Conservation (phyloP, 352 stramenopile species). For the Phytophthora syringae region DNA sequence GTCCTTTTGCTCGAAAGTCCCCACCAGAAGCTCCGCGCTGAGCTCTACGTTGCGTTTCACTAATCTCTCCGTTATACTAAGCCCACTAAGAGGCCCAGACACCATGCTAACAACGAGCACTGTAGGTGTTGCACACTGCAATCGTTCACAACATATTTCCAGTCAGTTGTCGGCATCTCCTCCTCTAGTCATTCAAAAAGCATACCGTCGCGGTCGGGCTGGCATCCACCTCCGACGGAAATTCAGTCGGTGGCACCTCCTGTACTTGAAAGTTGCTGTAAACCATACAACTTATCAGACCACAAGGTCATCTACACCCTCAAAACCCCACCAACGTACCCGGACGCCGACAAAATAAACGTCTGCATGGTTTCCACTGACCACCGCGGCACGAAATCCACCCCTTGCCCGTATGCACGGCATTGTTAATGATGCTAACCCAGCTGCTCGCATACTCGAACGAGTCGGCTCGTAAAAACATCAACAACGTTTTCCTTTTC, state of each 20-base stretch:
- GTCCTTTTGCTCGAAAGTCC: constrained; percentile 60
- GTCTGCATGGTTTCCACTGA: constrained; percentile 74
- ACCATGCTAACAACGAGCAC: constrained; percentile 73
- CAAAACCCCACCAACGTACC: constrained; percentile 38
- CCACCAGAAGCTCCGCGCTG: constrained; percentile 56
- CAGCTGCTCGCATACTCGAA: constrained; percentile 71
- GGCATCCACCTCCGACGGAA: constrained; percentile 22
- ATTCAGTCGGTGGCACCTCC: constrained; percentile 27
- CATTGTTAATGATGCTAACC: constrained; percentile 85
- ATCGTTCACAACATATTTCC: not conserved
- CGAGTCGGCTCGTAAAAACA: constrained; percentile 83
- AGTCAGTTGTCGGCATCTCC: constrained; percentile 11
- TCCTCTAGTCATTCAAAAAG: not conserved
- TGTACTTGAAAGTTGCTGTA: constrained; percentile 46
- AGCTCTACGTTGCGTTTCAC: constrained; percentile 72
- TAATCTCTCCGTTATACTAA: constrained; percentile 51
- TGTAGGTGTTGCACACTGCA: constrained; percentile 36
- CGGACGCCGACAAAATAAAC: constrained; percentile 71
- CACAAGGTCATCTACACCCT: not conserved
- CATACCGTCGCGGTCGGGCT: constrained; percentile 25
- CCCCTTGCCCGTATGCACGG: constrained; percentile 73
- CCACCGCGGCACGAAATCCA: constrained; percentile 74
- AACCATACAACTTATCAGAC: not conserved
- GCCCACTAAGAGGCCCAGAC: constrained; percentile 32
- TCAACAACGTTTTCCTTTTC: constrained; percentile 80